Base-by-base conservation (phyloP, 1,139 yeast species). In the Blastobotrys buckinghamii region DNA sequence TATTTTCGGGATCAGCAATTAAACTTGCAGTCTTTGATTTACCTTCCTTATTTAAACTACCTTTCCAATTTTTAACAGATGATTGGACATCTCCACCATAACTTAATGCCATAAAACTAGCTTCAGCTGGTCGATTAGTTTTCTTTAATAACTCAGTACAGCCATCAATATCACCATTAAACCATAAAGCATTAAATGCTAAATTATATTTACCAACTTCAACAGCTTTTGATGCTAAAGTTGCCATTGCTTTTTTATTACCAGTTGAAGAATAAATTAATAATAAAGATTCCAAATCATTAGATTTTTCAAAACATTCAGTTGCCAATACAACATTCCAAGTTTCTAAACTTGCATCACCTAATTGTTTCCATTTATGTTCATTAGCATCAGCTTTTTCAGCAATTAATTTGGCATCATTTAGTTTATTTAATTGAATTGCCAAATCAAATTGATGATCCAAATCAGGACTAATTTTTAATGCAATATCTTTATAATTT, bases 111-210 rank as follows among this genome's bases (percentile, higher is more conserved):
- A 92, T 77, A 52, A 92, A 66, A 2, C 96, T 79, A 27, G 97
- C 97, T 67, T 92, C 98, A 2, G 95, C 75, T 53, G 73, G 75
- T 64, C 95, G 79, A 46, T 79, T 87, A 52, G 89, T 78, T 63
- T 78, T 75, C 49, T 77, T 73, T 59, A 92, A 76, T 56, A 94
- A 72, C 35, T 80, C 78, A 50, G 83, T 74, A 59, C 94, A 84
- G 44, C 75, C 74, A 22, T 72, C 70, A 41, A 79, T 73, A 61
- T 88, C 85, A 42, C 95, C 94, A 41, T 83, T 77, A 50, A 81
- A 74, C 97, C 97, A 92, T 68, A 82, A 81, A 20, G 96, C 84
- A 66, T 86, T 89, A 74, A 90, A 92, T 38, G 98, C 96, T 54
- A 92, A 75, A 65, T 92, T 92, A 68, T 82, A 87, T 65, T 84